Percentiles rank a stretch among this genome's conserved stretches.
Conservation (phyloP, 2,329 filamentous ascomycete species). For the Colletotrichum sansevieriae region DNA sequence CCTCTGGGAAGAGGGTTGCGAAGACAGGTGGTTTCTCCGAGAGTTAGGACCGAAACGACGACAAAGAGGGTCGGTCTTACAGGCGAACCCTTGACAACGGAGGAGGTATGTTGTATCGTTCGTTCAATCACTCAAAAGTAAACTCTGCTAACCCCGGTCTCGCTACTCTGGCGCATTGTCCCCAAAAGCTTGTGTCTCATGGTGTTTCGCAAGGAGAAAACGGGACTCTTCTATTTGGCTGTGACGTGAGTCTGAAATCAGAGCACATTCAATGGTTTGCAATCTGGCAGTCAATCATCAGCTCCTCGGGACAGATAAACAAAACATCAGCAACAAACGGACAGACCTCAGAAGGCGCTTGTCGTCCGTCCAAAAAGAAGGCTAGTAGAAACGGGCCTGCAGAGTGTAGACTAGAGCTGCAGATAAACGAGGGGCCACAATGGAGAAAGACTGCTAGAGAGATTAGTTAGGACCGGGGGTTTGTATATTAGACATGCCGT, state of each 20-base stretch:
- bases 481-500: constrained; percentile 15
- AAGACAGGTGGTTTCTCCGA: constrained; percentile 22
- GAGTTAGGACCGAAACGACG: constrained; percentile 10
- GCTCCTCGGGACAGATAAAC: background rate
- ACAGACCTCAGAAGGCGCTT: constrained; percentile 3
- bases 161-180: constrained; percentile 25
- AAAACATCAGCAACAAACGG: constrained; percentile 16
- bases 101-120: constrained; percentile 26
- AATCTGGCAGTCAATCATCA: background rate
- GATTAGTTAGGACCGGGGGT: constrained; percentile 19
- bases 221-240: constrained; percentile 3
- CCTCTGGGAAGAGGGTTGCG: constrained; percentile 12
- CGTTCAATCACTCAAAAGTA: constrained; percentile 12
- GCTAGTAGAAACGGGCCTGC: constrained; percentile 14
- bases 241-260: constrained; percentile 3
- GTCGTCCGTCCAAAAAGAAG: constrained; percentile 30
- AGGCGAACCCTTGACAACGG: constrained; percentile 3
- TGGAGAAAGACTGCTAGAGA: constrained; percentile 19
- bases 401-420: constrained; percentile 14
- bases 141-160: constrained; percentile 8
- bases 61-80: constrained; percentile 35
- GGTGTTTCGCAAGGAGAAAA: constrained; percentile 28
- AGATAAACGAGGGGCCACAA: constrained; percentile 37
- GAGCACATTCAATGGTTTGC: background rate
- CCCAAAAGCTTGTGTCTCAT: constrained; percentile 35